A percentile compares a stretch with the other conserved stretches of the same genome.
Conservation (phyloP, 805 yeast genomes). For the Barnettozyma sucrosica region DNA sequence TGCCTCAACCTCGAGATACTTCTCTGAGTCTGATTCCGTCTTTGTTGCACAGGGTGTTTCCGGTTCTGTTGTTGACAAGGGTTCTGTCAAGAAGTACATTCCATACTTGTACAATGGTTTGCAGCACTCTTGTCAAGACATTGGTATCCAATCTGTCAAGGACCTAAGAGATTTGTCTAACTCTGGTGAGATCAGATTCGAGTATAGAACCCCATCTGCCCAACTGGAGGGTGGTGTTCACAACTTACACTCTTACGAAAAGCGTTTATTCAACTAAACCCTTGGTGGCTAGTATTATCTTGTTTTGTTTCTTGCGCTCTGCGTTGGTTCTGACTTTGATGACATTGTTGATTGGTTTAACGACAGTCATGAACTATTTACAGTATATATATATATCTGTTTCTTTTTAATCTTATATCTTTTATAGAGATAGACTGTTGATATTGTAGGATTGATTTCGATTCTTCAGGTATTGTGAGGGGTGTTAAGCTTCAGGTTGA, state of each 20-base stretch:
- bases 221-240: slow-evolving; percentile 98
- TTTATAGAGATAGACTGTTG: neutral
- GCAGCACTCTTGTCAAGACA: slow-evolving; percentile 98
- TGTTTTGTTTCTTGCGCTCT: slow-evolving; percentile 1
- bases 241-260: slow-evolving; percentile 94
- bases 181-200: slow-evolving; percentile 78
- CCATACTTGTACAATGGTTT: slow-evolving; percentile 94
- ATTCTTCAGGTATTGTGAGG: too few species aligned
- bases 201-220: slow-evolving; percentile 96
- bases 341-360: slow-evolving; percentile 4
- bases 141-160: slow-evolving; percentile 69
- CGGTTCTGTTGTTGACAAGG: slow-evolving; percentile 95
- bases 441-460: neutral
- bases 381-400: too few species aligned
- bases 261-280: slow-evolving; percentile 70
- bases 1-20: slow-evolving; percentile 97
- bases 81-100: slow-evolving; percentile 86
- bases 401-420: neutral
- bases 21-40: slow-evolving; percentile 91
- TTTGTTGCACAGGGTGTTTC: slow-evolving; percentile 99
- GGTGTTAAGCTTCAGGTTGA: too few species aligned
- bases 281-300: neutral
- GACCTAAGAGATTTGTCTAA: slow-evolving; percentile 61
- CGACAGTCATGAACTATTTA: slow-evolving; percentile 5
- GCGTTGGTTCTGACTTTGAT: neutral